Conservation (phyloP, 805 yeast species). For the Metschnikowia lochheadii region DNA sequence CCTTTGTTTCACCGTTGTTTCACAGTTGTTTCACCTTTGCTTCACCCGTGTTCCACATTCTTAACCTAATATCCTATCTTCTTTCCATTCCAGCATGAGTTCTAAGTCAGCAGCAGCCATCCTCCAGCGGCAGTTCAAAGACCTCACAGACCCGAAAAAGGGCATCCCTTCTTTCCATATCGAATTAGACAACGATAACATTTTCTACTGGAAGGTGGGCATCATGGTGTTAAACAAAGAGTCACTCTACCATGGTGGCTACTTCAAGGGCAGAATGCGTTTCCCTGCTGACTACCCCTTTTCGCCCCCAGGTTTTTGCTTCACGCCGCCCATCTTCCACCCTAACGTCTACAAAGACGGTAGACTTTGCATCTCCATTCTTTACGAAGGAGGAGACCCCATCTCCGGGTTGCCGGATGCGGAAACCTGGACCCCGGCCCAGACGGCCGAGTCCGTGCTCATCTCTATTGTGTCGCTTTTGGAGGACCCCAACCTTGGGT, state of each 20-base stretch:
- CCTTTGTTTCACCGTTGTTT: background rate
- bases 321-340: constrained; percentile 90
- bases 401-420: constrained; percentile 88
- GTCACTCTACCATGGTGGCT: constrained; percentile 90
- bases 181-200: constrained; percentile 54
- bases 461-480: constrained; percentile 85
- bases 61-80: background rate
- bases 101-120: constrained; percentile 72
- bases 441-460: constrained; percentile 86
- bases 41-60: background rate
- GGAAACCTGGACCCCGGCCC: constrained; percentile 93
- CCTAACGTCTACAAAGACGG: constrained; percentile 96
- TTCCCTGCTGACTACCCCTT: constrained; percentile 91
- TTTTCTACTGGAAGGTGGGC: constrained; percentile 75
- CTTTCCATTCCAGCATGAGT: constrained; percentile 25
- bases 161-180: constrained; percentile 61
- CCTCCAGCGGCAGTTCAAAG: constrained; percentile 88
- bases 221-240: constrained; percentile 88
- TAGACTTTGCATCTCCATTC: constrained; percentile 83
- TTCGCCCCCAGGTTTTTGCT: constrained; percentile 87
- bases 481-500: constrained; percentile 88
- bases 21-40: background rate
- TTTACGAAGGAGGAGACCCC: constrained; percentile 88
- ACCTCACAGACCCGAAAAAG: constrained; percentile 87
- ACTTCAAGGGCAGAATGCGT: constrained; percentile 88